Conservation (phyloP, 768 basidiomycete species). For the Trametes elegans region DNA sequence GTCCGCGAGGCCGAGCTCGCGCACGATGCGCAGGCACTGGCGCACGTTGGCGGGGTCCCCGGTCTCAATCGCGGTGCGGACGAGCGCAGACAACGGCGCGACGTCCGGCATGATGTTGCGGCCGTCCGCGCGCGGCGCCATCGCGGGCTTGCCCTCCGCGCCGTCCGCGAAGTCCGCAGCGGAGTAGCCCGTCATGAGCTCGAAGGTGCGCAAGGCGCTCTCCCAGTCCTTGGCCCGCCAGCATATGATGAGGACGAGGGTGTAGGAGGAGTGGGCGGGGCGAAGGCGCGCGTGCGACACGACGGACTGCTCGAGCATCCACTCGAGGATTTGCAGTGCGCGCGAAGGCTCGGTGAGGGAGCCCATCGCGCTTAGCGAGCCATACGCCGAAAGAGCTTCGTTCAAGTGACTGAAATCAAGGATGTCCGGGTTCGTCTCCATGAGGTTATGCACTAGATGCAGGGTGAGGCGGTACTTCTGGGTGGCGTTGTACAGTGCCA, state of each 20-base stretch:
- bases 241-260: conserved; percentile 62
- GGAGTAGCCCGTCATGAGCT: conserved; percentile 68
- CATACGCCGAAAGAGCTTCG: conserved; percentile 55
- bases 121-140: conserved; percentile 35
- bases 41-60: conserved; percentile 49
- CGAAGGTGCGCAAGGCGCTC: conserved; percentile 53
- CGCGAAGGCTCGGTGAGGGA: conserved; percentile 43
- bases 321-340: conserved; percentile 60
- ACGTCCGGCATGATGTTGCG: conserved; percentile 43
- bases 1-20: conserved; percentile 44
- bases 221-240: conserved; percentile 65
- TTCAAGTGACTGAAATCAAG: conserved; percentile 59
- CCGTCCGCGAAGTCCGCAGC: conserved; percentile 22
- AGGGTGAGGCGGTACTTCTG: conserved; percentile 46
- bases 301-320: conserved; percentile 54
- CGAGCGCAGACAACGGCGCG: conserved; percentile 53
- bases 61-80: conserved; percentile 56
- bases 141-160: conserved; percentile 4
- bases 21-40: conserved; percentile 60
- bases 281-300: conserved; percentile 35
- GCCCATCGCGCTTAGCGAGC: conserved; percentile 38
- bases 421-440: conserved; percentile 42
- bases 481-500: conserved; percentile 53
- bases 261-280: conserved; percentile 55
- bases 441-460: conserved; percentile 60